Conservation (phyloP, 108 stramenopile genomes). For the Cyclotella distinguenda region DNA sequence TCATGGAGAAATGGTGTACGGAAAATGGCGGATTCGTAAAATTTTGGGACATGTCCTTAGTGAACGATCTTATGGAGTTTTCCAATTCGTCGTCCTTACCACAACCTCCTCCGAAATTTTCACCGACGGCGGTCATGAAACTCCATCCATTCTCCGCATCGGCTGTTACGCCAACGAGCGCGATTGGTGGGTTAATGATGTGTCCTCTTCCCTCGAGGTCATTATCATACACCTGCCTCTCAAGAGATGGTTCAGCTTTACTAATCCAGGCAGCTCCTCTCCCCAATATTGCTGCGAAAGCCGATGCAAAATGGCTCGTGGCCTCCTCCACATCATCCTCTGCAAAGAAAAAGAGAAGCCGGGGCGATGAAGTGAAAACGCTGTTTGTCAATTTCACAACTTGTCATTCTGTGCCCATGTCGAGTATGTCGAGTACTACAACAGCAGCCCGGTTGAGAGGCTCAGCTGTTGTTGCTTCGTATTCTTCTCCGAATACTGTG, state of each 20-base stretch:
- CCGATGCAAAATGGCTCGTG: constrained; percentile 10
- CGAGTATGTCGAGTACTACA: not conserved
- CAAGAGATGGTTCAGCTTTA: constrained; percentile 34
- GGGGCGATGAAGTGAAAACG: constrained; percentile 10
- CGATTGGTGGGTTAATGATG: constrained; percentile 26
- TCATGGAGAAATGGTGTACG: constrained; percentile 20
- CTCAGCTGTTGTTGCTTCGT: constrained; percentile 18
- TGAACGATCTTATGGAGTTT: constrained; percentile 11
- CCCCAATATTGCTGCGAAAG: constrained; percentile 4
- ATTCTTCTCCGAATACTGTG: constrained; percentile 17
- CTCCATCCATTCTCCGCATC: constrained; percentile 30
- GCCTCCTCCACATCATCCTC: constrained; percentile 8
- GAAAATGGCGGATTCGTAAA: constrained; percentile 48
- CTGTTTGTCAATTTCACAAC: constrained; percentile 16
- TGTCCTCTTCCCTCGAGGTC: constrained; percentile 16
- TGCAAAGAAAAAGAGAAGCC: constrained; percentile 5
- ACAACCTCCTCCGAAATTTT: constrained; percentile 42
- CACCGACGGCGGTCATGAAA: constrained; percentile 35
- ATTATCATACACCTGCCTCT: constrained; percentile 32
- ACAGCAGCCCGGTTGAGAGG: constrained; percentile 1
- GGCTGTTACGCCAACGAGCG: constrained; percentile 1
- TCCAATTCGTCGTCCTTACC: constrained; percentile 8
- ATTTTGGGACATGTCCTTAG: constrained; percentile 32
- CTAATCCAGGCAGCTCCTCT: constrained; percentile 34
- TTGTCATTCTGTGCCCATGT: constrained; percentile 12